These are phyloP conservation scores for Suhomyces sp. DNA, from an alignment of 805 yeast species.

Conservation along the genomic window DNA sequence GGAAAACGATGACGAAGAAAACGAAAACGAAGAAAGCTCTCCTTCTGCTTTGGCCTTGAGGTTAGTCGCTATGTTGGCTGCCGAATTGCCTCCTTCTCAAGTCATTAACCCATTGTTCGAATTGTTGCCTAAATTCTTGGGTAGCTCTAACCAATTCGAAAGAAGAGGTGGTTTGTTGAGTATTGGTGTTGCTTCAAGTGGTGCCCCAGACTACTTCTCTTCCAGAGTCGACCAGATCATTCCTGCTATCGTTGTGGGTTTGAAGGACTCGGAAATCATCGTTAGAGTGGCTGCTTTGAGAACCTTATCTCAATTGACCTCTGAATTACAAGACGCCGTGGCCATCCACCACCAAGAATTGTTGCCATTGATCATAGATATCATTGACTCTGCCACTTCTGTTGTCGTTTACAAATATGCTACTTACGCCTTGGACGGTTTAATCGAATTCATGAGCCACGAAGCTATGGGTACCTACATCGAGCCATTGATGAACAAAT, in stretches of 20 bases:
- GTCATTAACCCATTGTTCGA: slow-evolving; percentile 78
- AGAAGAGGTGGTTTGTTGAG: slow-evolving; percentile 86
- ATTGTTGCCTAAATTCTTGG: slow-evolving; percentile 52
- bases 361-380: slow-evolving; percentile 80
- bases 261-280: slow-evolving; percentile 67
- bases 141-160: slow-evolving; percentile 63
- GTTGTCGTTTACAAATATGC: slow-evolving; percentile 86
- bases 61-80: slow-evolving; percentile 71
- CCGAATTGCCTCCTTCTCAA: slow-evolving; percentile 89
- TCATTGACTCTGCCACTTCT: slow-evolving; percentile 82
- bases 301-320: slow-evolving; percentile 72
- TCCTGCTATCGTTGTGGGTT: slow-evolving; percentile 69
- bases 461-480: slow-evolving; percentile 79
- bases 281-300: slow-evolving; percentile 87
- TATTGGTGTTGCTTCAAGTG: slow-evolving; percentile 78
- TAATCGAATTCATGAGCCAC: slow-evolving; percentile 86
- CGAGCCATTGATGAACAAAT: slow-evolving; percentile 85
- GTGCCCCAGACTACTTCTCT: slow-evolving; percentile 90
- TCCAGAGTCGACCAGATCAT: slow-evolving; percentile 71
- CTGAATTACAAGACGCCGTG: slow-evolving; percentile 79
- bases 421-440: slow-evolving; percentile 84
- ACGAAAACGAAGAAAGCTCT: slow-evolving; percentile 86
- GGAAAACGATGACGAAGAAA: slow-evolving; percentile 80
- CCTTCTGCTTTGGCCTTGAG: slow-evolving; percentile 78
- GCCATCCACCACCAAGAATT: slow-evolving; percentile 81